Base-by-base conservation (phyloP, 768 basidiomycete species). In the Lyophyllum decastes region DNA sequence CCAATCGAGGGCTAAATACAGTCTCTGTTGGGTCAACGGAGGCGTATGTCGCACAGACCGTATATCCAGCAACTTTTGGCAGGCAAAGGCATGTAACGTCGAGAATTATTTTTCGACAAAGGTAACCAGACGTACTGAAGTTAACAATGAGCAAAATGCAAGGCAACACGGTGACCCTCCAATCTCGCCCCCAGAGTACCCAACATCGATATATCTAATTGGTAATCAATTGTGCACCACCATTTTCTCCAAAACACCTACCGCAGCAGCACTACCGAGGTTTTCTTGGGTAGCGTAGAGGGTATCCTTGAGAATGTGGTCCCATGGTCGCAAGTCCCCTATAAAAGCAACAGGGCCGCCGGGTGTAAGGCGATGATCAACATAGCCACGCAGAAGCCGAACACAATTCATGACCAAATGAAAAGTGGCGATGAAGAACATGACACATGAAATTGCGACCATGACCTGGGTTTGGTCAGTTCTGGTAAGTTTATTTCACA, bases 261-360 rank as follows among this genome's bases (percentile, higher is more conserved):
- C 57, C 5, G 51, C 52, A 7, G 57, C 57, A 10, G 57, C 57
- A 35, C 57, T 58, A 17, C 57, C 57, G 16, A 58, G 27, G 26
- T 58, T 58, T 21, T 58, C 57, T 49, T 58, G 57, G 2, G 57
- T 58, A 2, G 57, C 57, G 45, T 58, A 58, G 2, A 58, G 51
- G 7, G 57, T 58, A 34, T 58, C 57, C 30, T 58, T 58, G 19
- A 58, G 38, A 26, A 58, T 58, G 41, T 58, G 57, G 21, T 58
- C 57, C 57, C 57, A 58, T 41, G 52, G 57, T 17, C 52, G 34
- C 24, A 58, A 26, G 21, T 58, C 51, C 30, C 57, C 57, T 19
- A 58, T 58, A 38, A 47, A 58, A 0, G 51, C 57, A 41, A 38
- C 57, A 25, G 57, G 57, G 43, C 57, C 57, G 12, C 57, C 57